A percentile compares a stretch with the other conserved stretches of the same genome.
Evolutionary conservation across 1,284 basidiomycete species (phyloP).

Genomic region (Papiliotrema laurentii): DNA sequence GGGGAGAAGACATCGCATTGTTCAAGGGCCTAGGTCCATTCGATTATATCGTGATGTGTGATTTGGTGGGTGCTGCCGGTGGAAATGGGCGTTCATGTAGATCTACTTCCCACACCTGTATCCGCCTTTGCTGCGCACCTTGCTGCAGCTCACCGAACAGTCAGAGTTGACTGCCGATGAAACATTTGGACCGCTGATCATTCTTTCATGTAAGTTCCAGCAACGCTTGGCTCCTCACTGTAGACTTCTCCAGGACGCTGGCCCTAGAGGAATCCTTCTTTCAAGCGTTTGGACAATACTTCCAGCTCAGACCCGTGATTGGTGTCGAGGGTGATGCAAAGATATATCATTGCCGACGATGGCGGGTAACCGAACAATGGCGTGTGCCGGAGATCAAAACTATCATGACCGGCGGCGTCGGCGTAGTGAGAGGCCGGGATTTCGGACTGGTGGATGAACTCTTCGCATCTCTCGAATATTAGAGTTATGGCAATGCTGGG

Average conservation of each 20-base stretch:
- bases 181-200: constrained; percentile 39
- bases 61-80: constrained; percentile 31
- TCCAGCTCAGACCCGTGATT: constrained; percentile 32
- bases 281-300: constrained; percentile 37
- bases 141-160: constrained; percentile 36
- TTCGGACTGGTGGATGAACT: constrained; percentile 37
- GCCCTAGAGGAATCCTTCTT: constrained; percentile 46
- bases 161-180: constrained; percentile 5
- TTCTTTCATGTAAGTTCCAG: constrained; percentile 37
- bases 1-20: constrained; percentile 27
- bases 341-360: constrained; percentile 39
- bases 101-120: constrained; percentile 46
- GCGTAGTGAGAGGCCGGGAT: constrained; percentile 30
- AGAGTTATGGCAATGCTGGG: neutral
- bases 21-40: constrained; percentile 18
- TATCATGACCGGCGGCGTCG: constrained; percentile 37
- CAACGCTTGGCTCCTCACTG: neutral
- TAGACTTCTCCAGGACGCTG: constrained; percentile 41
- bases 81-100: constrained; percentile 15
- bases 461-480: constrained; percentile 37
- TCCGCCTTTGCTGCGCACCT: constrained; percentile 34
- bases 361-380: constrained; percentile 36
- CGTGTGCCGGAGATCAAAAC: constrained; percentile 23
- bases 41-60: constrained; percentile 43
- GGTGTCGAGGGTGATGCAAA: constrained; percentile 31